Evolutionary conservation across 2,329 filamentous ascomycete genomes (phyloP).

Genomic region (Orbilia javanica): DNA sequence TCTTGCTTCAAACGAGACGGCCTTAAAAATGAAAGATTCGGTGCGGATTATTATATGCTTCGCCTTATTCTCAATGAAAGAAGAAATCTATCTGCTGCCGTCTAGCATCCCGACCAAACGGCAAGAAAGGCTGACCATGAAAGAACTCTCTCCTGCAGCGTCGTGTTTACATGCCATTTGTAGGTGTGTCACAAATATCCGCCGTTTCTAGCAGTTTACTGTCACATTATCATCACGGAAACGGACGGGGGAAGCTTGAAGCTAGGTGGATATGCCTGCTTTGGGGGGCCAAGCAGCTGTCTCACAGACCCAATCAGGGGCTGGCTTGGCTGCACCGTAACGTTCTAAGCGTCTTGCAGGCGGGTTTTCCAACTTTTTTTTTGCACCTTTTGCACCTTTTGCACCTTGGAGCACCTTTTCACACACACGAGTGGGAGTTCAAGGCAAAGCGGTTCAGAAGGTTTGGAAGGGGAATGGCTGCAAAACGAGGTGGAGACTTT

Average conservation of each 20-base stretch:
- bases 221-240: constrained; percentile 44
- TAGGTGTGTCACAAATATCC: constrained; percentile 37
- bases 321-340: constrained; percentile 20
- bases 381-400: not conserved
- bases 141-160: constrained; percentile 22
- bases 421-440: constrained; percentile 18
- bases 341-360: constrained; percentile 19
- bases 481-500: constrained; percentile 10
- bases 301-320: constrained; percentile 47
- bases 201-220: constrained; percentile 24
- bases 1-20: constrained; percentile 18
- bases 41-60: constrained; percentile 48
- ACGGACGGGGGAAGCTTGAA: constrained; percentile 34
- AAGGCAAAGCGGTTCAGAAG: constrained; percentile 20
- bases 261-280: constrained; percentile 49
- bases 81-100: constrained; percentile 9
- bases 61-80: constrained; percentile 26
- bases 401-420: constrained; percentile 23
- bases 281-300: constrained; percentile 36
- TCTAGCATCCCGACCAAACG: constrained; percentile 18
- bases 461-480: constrained; percentile 2
- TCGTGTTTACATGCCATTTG: constrained; percentile 57
- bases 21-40: constrained; percentile 20
- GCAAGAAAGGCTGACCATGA: constrained; percentile 20
- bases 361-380: constrained; percentile 27